Evolutionary conservation across 2,329 filamentous ascomycete genomes (phyloP), one percentile per base, ranked within the genome.

Genomic region (Ambrosiella beaveri): DNA sequence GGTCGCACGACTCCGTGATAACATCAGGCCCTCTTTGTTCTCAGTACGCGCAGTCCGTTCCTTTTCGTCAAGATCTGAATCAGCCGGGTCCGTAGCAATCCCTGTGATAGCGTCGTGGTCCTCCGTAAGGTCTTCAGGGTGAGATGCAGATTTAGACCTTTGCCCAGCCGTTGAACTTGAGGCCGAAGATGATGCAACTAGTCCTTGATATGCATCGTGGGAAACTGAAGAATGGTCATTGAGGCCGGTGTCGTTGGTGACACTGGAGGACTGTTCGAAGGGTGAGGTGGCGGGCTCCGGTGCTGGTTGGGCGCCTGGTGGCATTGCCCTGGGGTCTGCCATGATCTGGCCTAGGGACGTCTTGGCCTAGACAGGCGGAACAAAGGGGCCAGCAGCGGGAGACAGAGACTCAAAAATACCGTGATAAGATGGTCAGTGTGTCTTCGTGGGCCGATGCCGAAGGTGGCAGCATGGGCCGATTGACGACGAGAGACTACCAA

Each of bases 1-100:
- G 49, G 79, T 82, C 37, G 75, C 77, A 65, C 74, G 69, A 62
- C 76, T 82, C 62, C 72, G 73, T 36, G 73, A 74, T 50, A 68
- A 71, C 57, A 68, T 67, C 56, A 78, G 59, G 51, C 57, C 60
- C 17, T 53, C 17, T 8, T n/a, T 57, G 38, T 15, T 27, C 27
- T 38, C n/a, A n/a, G 40, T 19, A 15, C n/a, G 15, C 36, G 36
- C 12, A 35, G 41, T 15, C 27, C 53, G 19, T 35, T 59, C 57
- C 36, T 59, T 27, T 47, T 53, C 47, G 27, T 62, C 58, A 8
- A 57, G 57, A 15, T 51, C 55, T 6, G 59, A 57, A n/a, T 57
- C 57, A 50, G 56, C 12, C 27, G 9, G 13, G 19, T 51, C 47
- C 13, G 47, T 51, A 36, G 17, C n/a, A 11, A 59, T 44, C 13